A percentile compares a stretch with the other conserved stretches of the same genome.
These are phyloP conservation scores for Candida nonsorbophila DNA, from an alignment of 805 yeast genomes.

Conservation along the genomic window DNA sequence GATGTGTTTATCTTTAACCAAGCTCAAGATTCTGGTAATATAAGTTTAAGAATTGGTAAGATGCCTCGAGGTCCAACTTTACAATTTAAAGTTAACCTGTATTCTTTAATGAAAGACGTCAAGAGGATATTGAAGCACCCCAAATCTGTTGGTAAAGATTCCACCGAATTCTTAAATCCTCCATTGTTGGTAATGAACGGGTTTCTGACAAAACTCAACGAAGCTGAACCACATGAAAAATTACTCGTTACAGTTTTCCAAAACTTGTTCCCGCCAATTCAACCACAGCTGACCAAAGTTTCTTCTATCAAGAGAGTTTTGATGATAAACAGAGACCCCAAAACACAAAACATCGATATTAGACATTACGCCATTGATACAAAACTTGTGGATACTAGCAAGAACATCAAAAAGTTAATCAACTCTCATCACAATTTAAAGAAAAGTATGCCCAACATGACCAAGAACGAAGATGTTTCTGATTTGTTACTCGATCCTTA, in stretches of 20 bases:
- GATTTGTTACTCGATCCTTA: constrained; percentile 82
- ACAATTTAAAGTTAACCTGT: constrained; percentile 71
- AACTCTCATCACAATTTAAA: constrained; percentile 55
- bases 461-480: constrained; percentile 66
- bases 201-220: constrained; percentile 59
- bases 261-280: constrained; percentile 91
- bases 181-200: constrained; percentile 92
- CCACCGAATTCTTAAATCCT: constrained; percentile 63
- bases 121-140: constrained; percentile 67
- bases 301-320: constrained; percentile 76
- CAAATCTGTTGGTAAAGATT: constrained; percentile 64
- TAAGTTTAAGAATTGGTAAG: constrained; percentile 77
- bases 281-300: constrained; percentile 76
- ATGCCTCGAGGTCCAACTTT: constrained; percentile 94
- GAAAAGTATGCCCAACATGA: constrained; percentile 66
- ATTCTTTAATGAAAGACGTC: constrained; percentile 80
- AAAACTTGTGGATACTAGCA: constrained; percentile 71
- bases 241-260: constrained; percentile 86
- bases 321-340: constrained; percentile 68
- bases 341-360: constrained; percentile 69
- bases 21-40: constrained; percentile 67
- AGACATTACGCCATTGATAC: constrained; percentile 90
- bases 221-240: constrained; percentile 68
- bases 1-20: constrained; percentile 87
- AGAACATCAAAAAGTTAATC: constrained; percentile 66